Percentiles rank a stretch among this genome's conserved stretches.
Conservation (phyloP, 2,329 filamentous ascomycete species). For the Colletotrichum echinochloae region DNA sequence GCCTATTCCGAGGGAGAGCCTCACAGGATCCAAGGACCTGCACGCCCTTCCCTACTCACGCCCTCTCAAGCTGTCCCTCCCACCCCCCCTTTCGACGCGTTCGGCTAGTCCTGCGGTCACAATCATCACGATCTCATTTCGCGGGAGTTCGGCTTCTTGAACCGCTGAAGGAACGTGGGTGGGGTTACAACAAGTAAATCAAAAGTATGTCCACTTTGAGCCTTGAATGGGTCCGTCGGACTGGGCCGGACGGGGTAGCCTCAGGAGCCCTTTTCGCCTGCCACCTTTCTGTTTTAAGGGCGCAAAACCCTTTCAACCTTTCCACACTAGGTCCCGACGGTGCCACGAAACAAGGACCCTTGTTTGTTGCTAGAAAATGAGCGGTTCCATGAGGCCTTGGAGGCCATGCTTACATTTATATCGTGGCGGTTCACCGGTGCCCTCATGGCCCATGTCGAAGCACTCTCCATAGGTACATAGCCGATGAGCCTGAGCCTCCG, state of each 20-base stretch:
- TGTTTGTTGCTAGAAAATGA: neutral
- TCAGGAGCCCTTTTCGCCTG: conserved; percentile 4
- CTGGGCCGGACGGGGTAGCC: neutral
- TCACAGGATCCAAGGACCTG: neutral
- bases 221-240: conserved; percentile 6
- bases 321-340: neutral
- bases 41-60: neutral
- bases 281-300: neutral
- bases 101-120: neutral
- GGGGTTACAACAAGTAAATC: neutral
- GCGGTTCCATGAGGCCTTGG: neutral
- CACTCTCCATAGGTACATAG: neutral
- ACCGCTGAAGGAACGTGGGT: neutral
- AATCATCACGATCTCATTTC: conserved; percentile 14
- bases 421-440: neutral
- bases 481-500: neutral
- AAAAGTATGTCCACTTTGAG: conserved; percentile 11
- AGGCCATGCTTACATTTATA: neutral
- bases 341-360: neutral
- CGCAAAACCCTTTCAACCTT: neutral
- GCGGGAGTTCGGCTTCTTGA: conserved; percentile 20
- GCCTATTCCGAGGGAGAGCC: neutral
- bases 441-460: neutral
- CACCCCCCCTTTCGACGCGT: neutral
- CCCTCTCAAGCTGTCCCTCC: neutral